Percentiles rank a stretch among this genome's conserved stretches.
Conservation (phyloP, 2,329 filamentous ascomycete species). For the Metarhizium robertsii region DNA sequence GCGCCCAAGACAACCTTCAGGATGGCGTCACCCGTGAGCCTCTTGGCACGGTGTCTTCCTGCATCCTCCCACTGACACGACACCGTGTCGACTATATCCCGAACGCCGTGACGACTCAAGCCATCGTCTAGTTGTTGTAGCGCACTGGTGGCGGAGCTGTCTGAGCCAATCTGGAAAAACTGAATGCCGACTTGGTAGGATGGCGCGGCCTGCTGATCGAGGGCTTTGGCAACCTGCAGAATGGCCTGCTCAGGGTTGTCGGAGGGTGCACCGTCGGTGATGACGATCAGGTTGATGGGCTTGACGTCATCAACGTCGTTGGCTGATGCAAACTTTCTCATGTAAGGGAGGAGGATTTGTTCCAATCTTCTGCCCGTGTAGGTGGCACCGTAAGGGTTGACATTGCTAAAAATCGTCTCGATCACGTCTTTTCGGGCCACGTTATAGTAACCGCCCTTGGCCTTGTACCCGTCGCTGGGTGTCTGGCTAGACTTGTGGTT, state of each 20-base stretch:
- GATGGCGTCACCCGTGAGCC: conserved; percentile 59
- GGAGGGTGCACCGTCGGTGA: conserved; percentile 77
- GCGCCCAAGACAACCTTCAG: conserved; percentile 76
- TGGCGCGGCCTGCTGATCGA: conserved; percentile 61
- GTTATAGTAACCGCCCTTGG: conserved; percentile 52
- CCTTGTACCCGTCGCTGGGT: conserved; percentile 23
- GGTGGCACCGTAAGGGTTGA: conserved; percentile 58
- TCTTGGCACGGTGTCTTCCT: conserved; percentile 31
- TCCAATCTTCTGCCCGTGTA: conserved; percentile 66
- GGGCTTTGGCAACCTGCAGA: conserved; percentile 54
- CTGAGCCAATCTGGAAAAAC: conserved; percentile 88
- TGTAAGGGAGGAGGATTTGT: conserved; percentile 64
- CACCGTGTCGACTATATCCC: conserved; percentile 90
- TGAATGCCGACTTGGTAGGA: conserved; percentile 84
- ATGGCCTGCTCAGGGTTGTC: conserved; percentile 72
- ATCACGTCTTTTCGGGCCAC: conserved; percentile 49
- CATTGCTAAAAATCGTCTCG: conserved; percentile 57
- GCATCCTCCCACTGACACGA: conserved; percentile 35
- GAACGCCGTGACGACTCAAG: conserved; percentile 43
- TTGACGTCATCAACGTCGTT: conserved; percentile 44
- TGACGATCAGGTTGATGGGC: conserved; percentile 83
- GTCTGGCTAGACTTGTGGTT: conserved; percentile 50
- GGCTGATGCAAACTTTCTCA: conserved; percentile 33
- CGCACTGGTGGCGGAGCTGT: conserved; percentile 52
- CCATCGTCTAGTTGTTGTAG: conserved; percentile 69